phyloP scores from a whole-genome alignment of 116 monocot species.

The Phalaenopsis hybrid region DNA sequence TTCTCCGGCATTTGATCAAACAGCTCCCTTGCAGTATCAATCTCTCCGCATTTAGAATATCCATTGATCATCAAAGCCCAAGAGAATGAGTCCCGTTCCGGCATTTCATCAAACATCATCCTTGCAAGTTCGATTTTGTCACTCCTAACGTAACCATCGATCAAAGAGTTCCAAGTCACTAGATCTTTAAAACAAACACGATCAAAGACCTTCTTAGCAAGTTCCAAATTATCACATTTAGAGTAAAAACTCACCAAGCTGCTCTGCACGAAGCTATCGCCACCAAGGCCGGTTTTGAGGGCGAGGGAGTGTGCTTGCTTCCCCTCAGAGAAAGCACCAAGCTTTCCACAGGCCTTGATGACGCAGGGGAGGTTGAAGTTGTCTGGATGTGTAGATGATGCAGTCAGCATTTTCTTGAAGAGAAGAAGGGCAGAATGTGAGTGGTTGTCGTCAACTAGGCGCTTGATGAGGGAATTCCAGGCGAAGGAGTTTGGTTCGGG shows the following conservation, averaged over 20 bases:
- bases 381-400: not conserved
- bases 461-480: constrained; percentile 9
- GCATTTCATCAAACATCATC: constrained; percentile 11
- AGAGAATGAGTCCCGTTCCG: not conserved
- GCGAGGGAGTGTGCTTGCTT: constrained; percentile 1
- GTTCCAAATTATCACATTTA: not conserved
- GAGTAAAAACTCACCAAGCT: constrained; percentile 11
- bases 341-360: constrained; percentile 3
- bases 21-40: constrained; percentile 1
- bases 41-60: not conserved
- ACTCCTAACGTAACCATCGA: constrained; percentile 7
- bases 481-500: constrained; percentile 7
- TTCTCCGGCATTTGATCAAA: constrained; percentile 12
- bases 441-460: constrained; percentile 1
- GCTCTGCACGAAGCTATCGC: constrained; percentile 2
- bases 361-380: constrained; percentile 6
- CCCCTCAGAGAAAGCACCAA: not conserved
- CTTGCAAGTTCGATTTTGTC: not conserved
- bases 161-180: constrained; percentile 14
- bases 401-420: not conserved
- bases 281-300: not conserved
- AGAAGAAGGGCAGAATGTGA: not conserved
- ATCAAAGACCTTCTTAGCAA: constrained; percentile 3
- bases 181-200: not conserved
- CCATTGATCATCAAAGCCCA: constrained; percentile 7